Evolutionary conservation across 2,329 filamentous ascomycete genomes (phyloP).

Genomic region (Microdochium paspali): DNA sequence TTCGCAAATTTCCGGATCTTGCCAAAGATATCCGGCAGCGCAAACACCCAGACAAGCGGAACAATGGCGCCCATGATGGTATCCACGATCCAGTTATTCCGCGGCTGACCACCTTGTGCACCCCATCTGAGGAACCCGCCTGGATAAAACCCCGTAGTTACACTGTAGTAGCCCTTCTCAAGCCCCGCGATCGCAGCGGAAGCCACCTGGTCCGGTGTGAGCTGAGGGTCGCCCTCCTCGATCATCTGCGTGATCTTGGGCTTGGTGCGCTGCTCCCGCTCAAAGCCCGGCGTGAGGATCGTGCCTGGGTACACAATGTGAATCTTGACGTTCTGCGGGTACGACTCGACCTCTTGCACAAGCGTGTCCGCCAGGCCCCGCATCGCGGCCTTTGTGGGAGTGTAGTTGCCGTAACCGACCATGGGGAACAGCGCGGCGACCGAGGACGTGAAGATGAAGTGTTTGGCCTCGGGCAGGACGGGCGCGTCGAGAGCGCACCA

Average conservation of each 20-base stretch:
- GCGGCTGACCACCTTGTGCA: conserved; percentile 41
- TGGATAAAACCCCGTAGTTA: conserved; percentile 61
- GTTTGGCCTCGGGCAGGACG: conserved; percentile 45
- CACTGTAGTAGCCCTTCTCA: conserved; percentile 70
- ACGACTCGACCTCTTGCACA: conserved; percentile 75
- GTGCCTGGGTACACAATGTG: conserved; percentile 79
- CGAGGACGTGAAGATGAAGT: conserved; percentile 83
- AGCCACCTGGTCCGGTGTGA: conserved; percentile 73
- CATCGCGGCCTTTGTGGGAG: conserved; percentile 77
- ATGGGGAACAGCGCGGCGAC: conserved; percentile 66
- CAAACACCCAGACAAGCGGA: conserved; percentile 48
- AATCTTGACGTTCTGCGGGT: conserved; percentile 73
- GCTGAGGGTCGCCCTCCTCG: conserved; percentile 73
- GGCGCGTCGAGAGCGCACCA: conserved; percentile 55
- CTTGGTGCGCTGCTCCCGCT: conserved; percentile 69
- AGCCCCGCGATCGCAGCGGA: conserved; percentile 58
- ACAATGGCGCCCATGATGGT: conserved; percentile 45
- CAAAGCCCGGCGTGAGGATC: conserved; percentile 68
- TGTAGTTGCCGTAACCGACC: conserved; percentile 76
- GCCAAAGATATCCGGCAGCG: conserved; percentile 43
- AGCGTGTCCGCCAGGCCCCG: conserved; percentile 76
- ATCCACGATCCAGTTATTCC: conserved; percentile 53
- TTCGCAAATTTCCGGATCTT: conserved; percentile 48
- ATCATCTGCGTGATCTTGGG: conserved; percentile 69
- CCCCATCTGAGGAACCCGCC: conserved; percentile 62